Percentiles rank a stretch among this genome's conserved stretches.
Conservation (phyloP, 179 eudicot genomes). For the Beta lomatogona region DNA sequence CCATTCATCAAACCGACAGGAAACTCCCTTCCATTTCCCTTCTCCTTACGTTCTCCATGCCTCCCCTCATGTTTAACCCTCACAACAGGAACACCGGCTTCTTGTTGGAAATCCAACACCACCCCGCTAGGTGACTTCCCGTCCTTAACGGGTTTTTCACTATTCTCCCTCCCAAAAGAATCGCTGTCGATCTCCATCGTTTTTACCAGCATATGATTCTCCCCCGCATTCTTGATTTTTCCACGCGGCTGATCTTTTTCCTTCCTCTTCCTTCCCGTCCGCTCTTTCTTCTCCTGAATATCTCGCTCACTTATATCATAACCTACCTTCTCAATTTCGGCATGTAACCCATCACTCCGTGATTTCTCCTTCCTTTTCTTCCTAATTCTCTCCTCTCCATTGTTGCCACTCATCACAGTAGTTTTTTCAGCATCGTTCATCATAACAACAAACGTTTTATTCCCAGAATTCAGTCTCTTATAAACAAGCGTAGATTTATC, state of each 20-base stretch:
- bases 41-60: not conserved
- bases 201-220: not conserved
- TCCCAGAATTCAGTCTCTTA: no score
- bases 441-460: not conserved
- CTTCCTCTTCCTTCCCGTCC: not conserved
- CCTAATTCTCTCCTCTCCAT: not conserved
- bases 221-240: not conserved
- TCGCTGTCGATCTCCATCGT: not conserved
- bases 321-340: not conserved
- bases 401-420: not conserved
- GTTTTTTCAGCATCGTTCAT: not conserved
- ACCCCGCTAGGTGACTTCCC: not conserved
- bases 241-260: not conserved
- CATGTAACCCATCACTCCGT: not conserved
- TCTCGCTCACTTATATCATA: no score
- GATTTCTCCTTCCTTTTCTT: not conserved
- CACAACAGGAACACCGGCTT: not conserved
- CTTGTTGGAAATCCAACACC: not conserved
- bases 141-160: not conserved
- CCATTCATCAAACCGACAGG: not conserved
- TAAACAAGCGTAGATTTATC: no score
- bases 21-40: not conserved
- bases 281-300: no score
- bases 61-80: not conserved
- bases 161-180: not conserved